phyloP scores from a whole-genome alignment of 805 yeast species.

The Cyberlindnera americana region DNA sequence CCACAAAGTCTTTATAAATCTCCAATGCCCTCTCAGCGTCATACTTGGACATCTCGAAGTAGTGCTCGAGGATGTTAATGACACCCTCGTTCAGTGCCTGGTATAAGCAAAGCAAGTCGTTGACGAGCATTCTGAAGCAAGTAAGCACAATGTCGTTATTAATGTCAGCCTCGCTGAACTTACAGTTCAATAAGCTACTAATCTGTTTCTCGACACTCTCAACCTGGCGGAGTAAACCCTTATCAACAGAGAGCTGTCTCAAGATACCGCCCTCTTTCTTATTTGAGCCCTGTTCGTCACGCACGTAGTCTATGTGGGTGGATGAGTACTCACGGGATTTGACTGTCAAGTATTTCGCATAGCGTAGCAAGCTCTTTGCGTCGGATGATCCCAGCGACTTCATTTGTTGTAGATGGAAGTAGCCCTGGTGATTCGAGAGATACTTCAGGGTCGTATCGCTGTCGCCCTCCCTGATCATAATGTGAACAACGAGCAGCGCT shows the following conservation, averaged over 20 bases:
- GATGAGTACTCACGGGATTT: slow-evolving; percentile 68
- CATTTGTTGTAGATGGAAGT: slow-evolving; percentile 44
- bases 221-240: slow-evolving; percentile 78
- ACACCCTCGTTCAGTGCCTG: slow-evolving; percentile 95
- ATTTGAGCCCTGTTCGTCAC: slow-evolving; percentile 54
- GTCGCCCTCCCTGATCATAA: slow-evolving; percentile 91
- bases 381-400: slow-evolving; percentile 40
- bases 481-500: slow-evolving; percentile 77
- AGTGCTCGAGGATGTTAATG: slow-evolving; percentile 87
- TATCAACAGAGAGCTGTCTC: slow-evolving; percentile 61
- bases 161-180: slow-evolving; percentile 73
- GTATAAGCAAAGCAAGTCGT: slow-evolving; percentile 80
- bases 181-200: slow-evolving; percentile 67
- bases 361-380: slow-evolving; percentile 54
- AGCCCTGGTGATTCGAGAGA: slow-evolving; percentile 46
- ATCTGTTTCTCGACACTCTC: slow-evolving; percentile 85
- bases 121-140: slow-evolving; percentile 84
- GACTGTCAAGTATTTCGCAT: slow-evolving; percentile 64
- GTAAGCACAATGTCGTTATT: slow-evolving; percentile 81
- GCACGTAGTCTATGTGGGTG: slow-evolving; percentile 71
- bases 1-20: slow-evolving; percentile 81
- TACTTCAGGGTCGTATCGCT: slow-evolving; percentile 66
- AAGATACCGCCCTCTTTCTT: slow-evolving; percentile 31
- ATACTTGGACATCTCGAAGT: slow-evolving; percentile 81
- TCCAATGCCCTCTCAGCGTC: slow-evolving; percentile 87